These are phyloP conservation scores for Albophoma yamanashiensis DNA, from an alignment of 2,329 filamentous ascomycete genomes.

Conservation along the genomic window DNA sequence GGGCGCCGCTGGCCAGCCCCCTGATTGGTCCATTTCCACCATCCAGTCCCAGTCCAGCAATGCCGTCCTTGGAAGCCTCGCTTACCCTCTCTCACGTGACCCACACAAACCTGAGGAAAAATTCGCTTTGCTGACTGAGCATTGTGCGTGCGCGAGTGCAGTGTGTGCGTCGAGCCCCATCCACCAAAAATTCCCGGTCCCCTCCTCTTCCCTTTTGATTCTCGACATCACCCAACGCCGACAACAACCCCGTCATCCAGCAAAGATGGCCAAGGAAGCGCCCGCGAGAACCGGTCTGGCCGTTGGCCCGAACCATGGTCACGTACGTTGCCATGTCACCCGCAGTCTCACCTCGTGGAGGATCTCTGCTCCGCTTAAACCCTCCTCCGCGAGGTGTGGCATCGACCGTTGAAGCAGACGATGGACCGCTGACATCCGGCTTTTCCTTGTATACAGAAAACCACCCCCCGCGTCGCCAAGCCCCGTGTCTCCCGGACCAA, in stretches of 20 bases:
- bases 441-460: constrained; percentile 52
- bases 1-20: background rate
- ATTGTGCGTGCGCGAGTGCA: background rate
- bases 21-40: background rate
- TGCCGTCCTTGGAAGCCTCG: constrained; percentile 2
- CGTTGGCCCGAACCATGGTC: constrained; percentile 53
- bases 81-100: constrained; percentile 16
- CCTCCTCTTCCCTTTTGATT: constrained; percentile 5
- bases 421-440: constrained; percentile 46
- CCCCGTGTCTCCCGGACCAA: constrained; percentile 76
- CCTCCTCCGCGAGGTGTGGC: constrained; percentile 14
- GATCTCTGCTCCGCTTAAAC: constrained; percentile 44
- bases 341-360: constrained; percentile 63
- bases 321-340: constrained; percentile 39
- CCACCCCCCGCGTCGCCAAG: constrained; percentile 68
- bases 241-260: constrained; percentile 20
- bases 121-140: background rate
- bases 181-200: constrained; percentile 12
- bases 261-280: constrained; percentile 49
- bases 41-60: background rate
- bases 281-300: constrained; percentile 47
- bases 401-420: constrained; percentile 32
- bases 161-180: constrained; percentile 4
- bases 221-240: constrained; percentile 16
- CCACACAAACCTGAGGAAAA: constrained; percentile 8